Evolutionary conservation across 2,329 filamentous ascomycete species (phyloP), one percentile per base, ranked within the genome.

Genomic region (Penicillium crustosum): DNA sequence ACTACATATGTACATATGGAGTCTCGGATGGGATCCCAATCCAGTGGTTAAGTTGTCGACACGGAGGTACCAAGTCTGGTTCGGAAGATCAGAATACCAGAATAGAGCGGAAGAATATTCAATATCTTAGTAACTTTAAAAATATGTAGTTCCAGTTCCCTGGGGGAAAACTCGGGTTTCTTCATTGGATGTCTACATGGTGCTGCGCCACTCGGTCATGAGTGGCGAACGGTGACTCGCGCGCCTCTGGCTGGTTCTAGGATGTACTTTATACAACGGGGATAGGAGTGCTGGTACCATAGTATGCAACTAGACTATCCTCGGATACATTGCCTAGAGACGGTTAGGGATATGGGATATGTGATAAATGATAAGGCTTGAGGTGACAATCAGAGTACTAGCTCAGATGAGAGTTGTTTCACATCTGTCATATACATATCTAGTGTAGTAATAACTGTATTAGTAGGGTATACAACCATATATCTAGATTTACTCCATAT

Each of bases 141-240:
- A 55, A 44, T 58, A 53, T 38, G 29, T 8, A 19, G 2, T 15
- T 25, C 4, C 12, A 27, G 2, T 15, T 25, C 4, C 12, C 36
- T 33, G n/a, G 33, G 19, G 25, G 36, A 41, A 49, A 27, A 33
- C 33, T 41, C 44, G 6, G 12, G 15, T 38, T 17, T 39, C 39
- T 53, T 55, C 23, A 38, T 44, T 38, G 29, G n/a, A 19, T 9
- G 13, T 39, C 13, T 8, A 10, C 21, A 15, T n/a, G 33, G 19
- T 29, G 39, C 45, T 58, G 39, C 56, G 56, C 56, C 56, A 58
- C 56, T 54, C 12, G 38, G 35, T 41, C 33, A 45, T 49, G 23
- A 33, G 52, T 58, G 56, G 56, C 56, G 41, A 58, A 44, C 15
- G 19, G 38, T 15, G 23, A 52, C 41, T 52, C 19, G 38, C 10